These are phyloP conservation scores for Annulohypoxylon moriforme DNA, from an alignment of 495 filamentous ascomycete species.

Conservation along the genomic window DNA sequence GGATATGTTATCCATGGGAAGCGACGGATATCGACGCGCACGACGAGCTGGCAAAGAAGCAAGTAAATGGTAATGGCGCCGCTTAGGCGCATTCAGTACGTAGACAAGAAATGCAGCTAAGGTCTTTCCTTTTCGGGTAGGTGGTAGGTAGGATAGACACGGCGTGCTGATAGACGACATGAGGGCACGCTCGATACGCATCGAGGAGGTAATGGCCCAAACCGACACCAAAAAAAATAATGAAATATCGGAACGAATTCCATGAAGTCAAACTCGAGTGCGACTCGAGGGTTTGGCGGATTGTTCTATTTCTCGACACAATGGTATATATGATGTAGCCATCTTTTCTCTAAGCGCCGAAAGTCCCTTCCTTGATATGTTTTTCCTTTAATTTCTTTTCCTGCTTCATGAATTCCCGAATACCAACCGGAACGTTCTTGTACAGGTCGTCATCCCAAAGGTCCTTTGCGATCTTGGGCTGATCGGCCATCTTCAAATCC, in stretches of 20 bases:
- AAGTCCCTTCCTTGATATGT: constrained; percentile 61
- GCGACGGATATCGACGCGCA: constrained; percentile 96
- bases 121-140: constrained; percentile 34
- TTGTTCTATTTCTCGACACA: constrained; percentile 34
- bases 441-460: constrained; percentile 74
- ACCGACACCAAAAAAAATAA: constrained; percentile 19
- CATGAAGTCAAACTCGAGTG: constrained; percentile 16
- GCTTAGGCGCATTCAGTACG: constrained; percentile 17
- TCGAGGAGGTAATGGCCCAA: constrained; percentile 20
- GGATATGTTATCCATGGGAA: constrained; percentile 99
- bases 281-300: constrained; percentile 20
- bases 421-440: constrained; percentile 87
- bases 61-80: constrained; percentile 43
- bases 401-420: constrained; percentile 95
- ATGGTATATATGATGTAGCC: constrained; percentile 27
- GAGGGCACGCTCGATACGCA: constrained; percentile 26
- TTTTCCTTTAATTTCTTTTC: constrained; percentile 91
- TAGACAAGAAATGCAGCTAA: constrained; percentile 12
- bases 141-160: constrained; percentile 32
- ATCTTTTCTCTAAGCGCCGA: constrained; percentile 49
- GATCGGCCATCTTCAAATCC: constrained; percentile 44
- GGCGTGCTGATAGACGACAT: constrained; percentile 44
- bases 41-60: constrained; percentile 73
- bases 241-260: constrained; percentile 13
- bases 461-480: constrained; percentile 52